Evolutionary conservation across 192 early-diverging fungal species (phyloP), one percentile per base, ranked within the genome.

Genomic region (Coemansia sp.): DNA sequence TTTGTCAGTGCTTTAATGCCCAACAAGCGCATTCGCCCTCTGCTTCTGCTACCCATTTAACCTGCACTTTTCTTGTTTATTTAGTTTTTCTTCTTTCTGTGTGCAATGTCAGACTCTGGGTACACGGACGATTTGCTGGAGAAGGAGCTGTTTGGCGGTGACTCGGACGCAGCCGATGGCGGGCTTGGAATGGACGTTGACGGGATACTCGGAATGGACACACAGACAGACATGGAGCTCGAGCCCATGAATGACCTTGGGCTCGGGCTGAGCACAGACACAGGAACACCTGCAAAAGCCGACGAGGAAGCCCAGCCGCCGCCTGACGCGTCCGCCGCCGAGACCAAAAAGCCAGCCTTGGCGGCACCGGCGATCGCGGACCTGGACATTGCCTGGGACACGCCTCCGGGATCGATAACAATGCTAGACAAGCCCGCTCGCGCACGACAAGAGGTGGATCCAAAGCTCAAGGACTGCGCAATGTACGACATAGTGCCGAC

Each of bases 71-170:
- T 34, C 8, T 13, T 60, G 3, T 60, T 33, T 34, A 20, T 18
- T 20, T 36, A 24, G 25, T 47, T 14, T 27, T 28, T n/a, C 20
- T 32, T 11, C 5, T 32, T 32, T 11, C 6, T 8, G 30, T 34
- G 14, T 22, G 32, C 18, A 55, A 74, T 74, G 71, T 67, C 71
- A 4, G 60, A 74, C 22, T 23, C 44, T 3, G 64, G 59, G 17
- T 74, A 58, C 55, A 74, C 61, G 13, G 69, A 72, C 57, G 46
- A 74, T 43, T 30, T 67, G 48, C 48, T 74, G 43, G 71, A 74
- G 22, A 67, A 61, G 53, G 71, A 74, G 71, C 60, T 74, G 50
- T 74, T 74, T 67, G 71, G 71, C 19, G 64, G 55, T 25, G 71
- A 64, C 52, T 62, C 60, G 2, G 64, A 74, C 34, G 63, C 53